Evolutionary conservation across 1,284 basidiomycete genomes (phyloP).

Genomic region (Crepidotus sp.): DNA sequence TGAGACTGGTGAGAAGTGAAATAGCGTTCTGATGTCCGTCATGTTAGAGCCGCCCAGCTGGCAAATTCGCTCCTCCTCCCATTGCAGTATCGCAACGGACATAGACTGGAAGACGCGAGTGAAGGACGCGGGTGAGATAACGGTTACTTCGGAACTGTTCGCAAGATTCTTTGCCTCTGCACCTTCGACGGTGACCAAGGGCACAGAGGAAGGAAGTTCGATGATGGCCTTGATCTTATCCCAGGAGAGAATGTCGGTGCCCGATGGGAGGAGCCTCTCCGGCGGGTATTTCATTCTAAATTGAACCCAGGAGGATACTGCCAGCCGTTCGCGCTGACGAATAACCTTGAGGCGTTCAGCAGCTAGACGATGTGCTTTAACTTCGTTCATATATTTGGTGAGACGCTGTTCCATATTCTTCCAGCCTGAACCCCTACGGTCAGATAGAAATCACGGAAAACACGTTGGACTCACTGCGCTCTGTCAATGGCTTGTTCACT

Average conservation of each 20-base stretch:
- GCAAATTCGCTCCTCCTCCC: conserved; percentile 12
- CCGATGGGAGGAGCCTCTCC: conserved; percentile 21
- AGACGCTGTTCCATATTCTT: conserved; percentile 23
- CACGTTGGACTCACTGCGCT: conserved; percentile 21
- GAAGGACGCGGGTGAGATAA: conserved; percentile 8
- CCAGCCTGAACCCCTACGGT: conserved; percentile 19
- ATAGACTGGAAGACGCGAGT: conserved; percentile 11
- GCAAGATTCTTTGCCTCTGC: background rate
- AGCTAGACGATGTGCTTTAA: conserved; percentile 18
- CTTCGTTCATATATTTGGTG: conserved; percentile 23
- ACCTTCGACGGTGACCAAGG: background rate
- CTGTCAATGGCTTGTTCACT: conserved; percentile 22
- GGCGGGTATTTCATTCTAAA: conserved; percentile 19
- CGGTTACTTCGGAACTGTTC: background rate
- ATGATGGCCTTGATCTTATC: conserved; percentile 14
- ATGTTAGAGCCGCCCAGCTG: background rate
- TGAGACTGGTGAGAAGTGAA: background rate
- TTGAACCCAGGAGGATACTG: conserved; percentile 20
- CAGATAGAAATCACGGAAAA: background rate
- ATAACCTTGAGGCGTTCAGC: conserved; percentile 21
- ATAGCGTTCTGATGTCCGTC: background rate
- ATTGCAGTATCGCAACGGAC: conserved; percentile 6
- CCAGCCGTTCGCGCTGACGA: conserved; percentile 19
- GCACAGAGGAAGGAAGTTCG: conserved; percentile 12
- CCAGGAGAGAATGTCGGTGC: conserved; percentile 24